Percentiles rank a stretch among this genome's conserved stretches.
These are phyloP conservation scores for Termitomyces sp. DNA, from an alignment of 768 basidiomycete species.

Conservation along the genomic window DNA sequence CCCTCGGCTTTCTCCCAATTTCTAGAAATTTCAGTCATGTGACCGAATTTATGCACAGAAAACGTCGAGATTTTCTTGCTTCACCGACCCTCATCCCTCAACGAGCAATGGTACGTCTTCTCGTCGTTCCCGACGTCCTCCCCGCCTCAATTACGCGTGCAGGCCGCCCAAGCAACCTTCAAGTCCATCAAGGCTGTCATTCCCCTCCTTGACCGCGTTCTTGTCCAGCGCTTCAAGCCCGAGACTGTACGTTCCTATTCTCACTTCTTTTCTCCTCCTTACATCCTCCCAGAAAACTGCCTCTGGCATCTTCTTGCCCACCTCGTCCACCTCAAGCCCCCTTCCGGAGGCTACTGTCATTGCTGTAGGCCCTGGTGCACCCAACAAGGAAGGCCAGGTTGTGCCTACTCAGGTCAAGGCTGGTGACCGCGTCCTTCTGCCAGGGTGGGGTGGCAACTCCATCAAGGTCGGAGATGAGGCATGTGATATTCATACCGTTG, in stretches of 20 bases:
- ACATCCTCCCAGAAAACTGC: conserved; percentile 81
- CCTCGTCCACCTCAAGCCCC: conserved; percentile 75
- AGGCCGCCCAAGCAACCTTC: conserved; percentile 91
- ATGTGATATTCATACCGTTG: conserved; percentile 23
- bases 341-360: conserved; percentile 98
- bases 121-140: background rate
- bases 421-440: conserved; percentile 90
- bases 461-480: conserved; percentile 98
- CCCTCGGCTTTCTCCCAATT: conserved; percentile 11
- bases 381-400: conserved; percentile 76
- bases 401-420: conserved; percentile 74
- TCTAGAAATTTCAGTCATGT: conserved; percentile 14
- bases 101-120: conserved; percentile 10
- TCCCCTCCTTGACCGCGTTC: conserved; percentile 92
- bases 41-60: conserved; percentile 9
- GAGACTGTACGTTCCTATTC: conserved; percentile 67
- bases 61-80: conserved; percentile 11
- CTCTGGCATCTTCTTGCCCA: conserved; percentile 91
- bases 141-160: background rate
- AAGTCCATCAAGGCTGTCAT: conserved; percentile 88
- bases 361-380: conserved; percentile 93
- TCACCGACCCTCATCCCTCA: background rate
- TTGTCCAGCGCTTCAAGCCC: conserved; percentile 96
- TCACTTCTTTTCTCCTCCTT: background rate
- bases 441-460: conserved; percentile 93